Evolutionary conservation across 805 yeast species (phyloP).

Genomic region (Yarrowia sp.): DNA sequence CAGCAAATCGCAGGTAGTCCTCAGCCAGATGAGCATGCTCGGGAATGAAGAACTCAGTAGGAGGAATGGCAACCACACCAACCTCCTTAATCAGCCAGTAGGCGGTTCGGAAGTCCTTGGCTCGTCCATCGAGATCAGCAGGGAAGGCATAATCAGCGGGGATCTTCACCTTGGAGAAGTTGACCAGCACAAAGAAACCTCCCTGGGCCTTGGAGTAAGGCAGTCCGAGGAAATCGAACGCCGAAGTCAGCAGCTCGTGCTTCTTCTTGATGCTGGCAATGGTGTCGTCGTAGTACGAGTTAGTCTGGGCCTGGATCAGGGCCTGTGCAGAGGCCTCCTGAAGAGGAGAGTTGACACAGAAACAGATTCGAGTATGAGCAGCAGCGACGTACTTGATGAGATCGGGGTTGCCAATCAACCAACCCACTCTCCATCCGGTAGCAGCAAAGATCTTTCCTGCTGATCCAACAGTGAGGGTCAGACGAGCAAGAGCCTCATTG

Average conservation of each 20-base stretch:
- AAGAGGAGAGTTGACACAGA: conserved; percentile 83
- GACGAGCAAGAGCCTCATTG: conserved; percentile 69
- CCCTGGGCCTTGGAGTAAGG: conserved; percentile 93
- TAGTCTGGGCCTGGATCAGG: conserved; percentile 56
- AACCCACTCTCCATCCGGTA: conserved; percentile 98
- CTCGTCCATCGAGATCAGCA: conserved; percentile 59
- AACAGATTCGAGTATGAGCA: conserved; percentile 94
- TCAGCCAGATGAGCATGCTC: conserved; percentile 75
- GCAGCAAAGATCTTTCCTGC: conserved; percentile 99
- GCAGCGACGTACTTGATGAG: conserved; percentile 75
- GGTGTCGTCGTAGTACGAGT: conserved; percentile 67
- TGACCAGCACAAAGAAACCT: conserved; percentile 87
- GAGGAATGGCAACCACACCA: conserved; percentile 96
- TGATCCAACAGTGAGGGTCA: conserved; percentile 89
- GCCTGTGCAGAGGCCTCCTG: conserved; percentile 91
- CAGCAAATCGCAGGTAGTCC: conserved; percentile 86
- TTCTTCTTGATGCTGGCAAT: conserved; percentile 67
- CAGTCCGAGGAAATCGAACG: conserved; percentile 80
- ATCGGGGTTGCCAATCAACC: conserved; percentile 86
- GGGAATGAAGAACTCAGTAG: conserved; percentile 84
- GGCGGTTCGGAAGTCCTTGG: conserved; percentile 83
- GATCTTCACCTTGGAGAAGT: conserved; percentile 75
- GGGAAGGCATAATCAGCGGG: conserved; percentile 76
- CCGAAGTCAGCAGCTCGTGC: conserved; percentile 66
- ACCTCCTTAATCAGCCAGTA: conserved; percentile 90